Evolutionary conservation across 2,329 filamentous ascomycete genomes (phyloP).

Genomic region (Botrytis fabae): DNA sequence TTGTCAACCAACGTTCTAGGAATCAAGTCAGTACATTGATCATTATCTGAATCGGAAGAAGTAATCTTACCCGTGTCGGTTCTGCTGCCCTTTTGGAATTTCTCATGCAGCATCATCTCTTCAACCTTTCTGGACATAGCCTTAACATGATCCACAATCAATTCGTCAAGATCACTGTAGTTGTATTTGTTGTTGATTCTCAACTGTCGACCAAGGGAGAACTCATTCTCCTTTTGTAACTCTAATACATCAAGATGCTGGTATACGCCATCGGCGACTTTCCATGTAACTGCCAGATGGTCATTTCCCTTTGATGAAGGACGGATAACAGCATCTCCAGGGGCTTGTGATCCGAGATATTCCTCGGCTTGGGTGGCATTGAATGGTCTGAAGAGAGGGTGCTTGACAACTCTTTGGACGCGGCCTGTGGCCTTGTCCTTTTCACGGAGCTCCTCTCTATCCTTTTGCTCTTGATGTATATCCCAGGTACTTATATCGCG

Average conservation of each 20-base stretch:
- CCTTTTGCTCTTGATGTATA: slow-evolving; percentile 73
- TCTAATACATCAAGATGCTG: slow-evolving; percentile 98
- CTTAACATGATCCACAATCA: slow-evolving; percentile 96
- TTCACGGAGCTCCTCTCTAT: slow-evolving; percentile 79
- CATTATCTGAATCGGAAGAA: slow-evolving; percentile 1
- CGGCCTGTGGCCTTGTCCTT: slow-evolving; percentile 84
- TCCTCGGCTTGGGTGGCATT: slow-evolving; percentile 92
- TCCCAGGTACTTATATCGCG: slow-evolving; percentile 85
- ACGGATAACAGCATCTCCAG: slow-evolving; percentile 90
- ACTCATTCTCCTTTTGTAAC: slow-evolving; percentile 95
- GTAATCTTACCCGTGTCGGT: slow-evolving; percentile 75
- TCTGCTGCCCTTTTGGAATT: slow-evolving; percentile 81
- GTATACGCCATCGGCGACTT: slow-evolving; percentile 93
- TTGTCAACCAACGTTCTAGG: slow-evolving; percentile 89
- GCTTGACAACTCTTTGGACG: slow-evolving; percentile 93
- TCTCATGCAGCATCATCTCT: slow-evolving; percentile 92
- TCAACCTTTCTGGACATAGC: slow-evolving; percentile 98
- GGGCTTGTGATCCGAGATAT: slow-evolving; percentile 80
- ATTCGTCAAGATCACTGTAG: slow-evolving; percentile 93
- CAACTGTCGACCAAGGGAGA: slow-evolving; percentile 83
- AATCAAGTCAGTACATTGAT: slow-evolving; percentile 10
- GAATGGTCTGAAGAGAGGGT: slow-evolving; percentile 92
- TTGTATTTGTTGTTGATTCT: slow-evolving; percentile 85
- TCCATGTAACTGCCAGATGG: slow-evolving; percentile 96
- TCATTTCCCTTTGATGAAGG: slow-evolving; percentile 94